Evolutionary conservation across 768 basidiomycete species (phyloP).

Genomic region (Pisolithus marmoratus): DNA sequence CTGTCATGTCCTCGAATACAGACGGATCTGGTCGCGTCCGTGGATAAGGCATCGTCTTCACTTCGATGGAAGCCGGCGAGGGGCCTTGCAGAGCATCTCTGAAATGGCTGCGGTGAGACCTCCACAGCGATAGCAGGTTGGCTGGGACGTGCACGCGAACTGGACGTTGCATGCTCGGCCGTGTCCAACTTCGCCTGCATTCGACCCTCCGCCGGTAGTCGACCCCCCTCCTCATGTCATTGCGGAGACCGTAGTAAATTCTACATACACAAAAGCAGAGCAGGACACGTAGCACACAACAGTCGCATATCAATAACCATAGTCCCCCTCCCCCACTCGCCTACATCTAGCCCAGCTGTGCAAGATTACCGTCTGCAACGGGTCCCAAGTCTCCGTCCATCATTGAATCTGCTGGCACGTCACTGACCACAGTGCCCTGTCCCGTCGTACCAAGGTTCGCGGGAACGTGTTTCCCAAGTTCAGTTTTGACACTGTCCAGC

Average conservation of each 20-base stretch:
- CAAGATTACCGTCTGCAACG: slow-evolving; percentile 46
- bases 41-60: slow-evolving; percentile 32
- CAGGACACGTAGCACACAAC: slow-evolving; percentile 3
- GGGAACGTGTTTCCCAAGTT: slow-evolving; percentile 51
- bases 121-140: slow-evolving; percentile 13
- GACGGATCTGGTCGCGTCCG: slow-evolving; percentile 23
- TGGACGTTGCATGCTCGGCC: slow-evolving; percentile 2
- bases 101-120: slow-evolving; percentile 16
- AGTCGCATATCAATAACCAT: slow-evolving; percentile 23
- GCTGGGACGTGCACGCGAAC: slow-evolving; percentile 11
- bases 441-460: slow-evolving; percentile 49
- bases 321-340: slow-evolving; percentile 9
- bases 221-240: too few species aligned
- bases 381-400: slow-evolving; percentile 54
- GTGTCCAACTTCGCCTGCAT: too few species aligned
- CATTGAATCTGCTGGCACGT: slow-evolving; percentile 41
- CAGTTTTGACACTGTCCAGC: slow-evolving; percentile 60
- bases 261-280: not conserved
- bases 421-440: slow-evolving; percentile 52
- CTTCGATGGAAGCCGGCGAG: slow-evolving; percentile 32
- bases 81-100: slow-evolving; percentile 22
- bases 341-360: slow-evolving; percentile 38
- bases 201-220: too few species aligned
- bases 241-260: slow-evolving; percentile 1
- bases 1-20: slow-evolving; percentile 32